phyloP scores from a whole-genome alignment of 108 stramenopile genomes.

The Chaetoceros tenuissimus region DNA sequence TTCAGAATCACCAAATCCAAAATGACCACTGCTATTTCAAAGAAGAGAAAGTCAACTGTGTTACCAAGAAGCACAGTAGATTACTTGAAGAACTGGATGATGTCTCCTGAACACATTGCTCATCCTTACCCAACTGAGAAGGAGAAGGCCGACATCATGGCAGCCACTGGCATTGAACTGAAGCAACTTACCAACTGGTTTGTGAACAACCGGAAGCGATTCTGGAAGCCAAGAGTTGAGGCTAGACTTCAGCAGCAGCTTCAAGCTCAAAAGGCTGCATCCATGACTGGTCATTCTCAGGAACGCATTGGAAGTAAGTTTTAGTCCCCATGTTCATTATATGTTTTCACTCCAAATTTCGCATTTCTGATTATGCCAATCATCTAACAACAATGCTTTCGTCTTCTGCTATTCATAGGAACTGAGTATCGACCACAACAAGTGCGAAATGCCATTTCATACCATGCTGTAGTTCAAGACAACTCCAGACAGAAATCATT shows the following conservation, averaged over 20 bases:
- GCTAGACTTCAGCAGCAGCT: slow-evolving; percentile 51
- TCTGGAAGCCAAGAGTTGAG: slow-evolving; percentile 83
- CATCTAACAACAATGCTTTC: no score
- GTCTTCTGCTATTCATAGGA: no score
- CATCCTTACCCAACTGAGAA: slow-evolving; percentile 92
- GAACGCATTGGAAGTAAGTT: no score
- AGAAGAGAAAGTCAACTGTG: slow-evolving; percentile 41
- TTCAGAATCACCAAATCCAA: neutral
- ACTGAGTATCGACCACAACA: no score
- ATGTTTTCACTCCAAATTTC: no score
- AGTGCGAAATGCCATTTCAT: no score
- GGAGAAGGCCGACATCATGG: slow-evolving; percentile 83
- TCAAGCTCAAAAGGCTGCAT: slow-evolving; percentile 17
- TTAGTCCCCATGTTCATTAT: no score
- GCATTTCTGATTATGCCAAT: no score
- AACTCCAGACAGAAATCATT: no score
- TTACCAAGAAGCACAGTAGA: slow-evolving; percentile 78
- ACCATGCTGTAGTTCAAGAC: no score
- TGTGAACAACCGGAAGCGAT: slow-evolving; percentile 88
- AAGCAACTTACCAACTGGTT: slow-evolving; percentile 93
- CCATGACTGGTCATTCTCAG: no score
- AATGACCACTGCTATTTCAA: neutral
- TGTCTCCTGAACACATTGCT: slow-evolving; percentile 82
- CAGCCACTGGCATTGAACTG: slow-evolving; percentile 80
- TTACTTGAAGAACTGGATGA: slow-evolving; percentile 88